Conservation (phyloP, 2,329 filamentous ascomycete genomes). For the Nothophoma quercina region DNA sequence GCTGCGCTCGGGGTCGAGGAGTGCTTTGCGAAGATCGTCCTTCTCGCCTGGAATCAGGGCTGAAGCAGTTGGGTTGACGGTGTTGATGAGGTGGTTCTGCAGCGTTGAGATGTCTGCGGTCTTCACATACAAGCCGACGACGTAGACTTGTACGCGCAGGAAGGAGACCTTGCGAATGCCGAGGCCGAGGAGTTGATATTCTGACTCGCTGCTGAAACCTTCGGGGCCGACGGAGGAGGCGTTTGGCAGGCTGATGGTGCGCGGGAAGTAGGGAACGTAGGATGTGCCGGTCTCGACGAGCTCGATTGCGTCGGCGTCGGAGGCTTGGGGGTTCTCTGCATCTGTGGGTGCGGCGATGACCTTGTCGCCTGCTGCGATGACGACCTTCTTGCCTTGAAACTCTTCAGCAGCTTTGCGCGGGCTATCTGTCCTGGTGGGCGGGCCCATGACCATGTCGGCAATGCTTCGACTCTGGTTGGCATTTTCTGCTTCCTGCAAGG, state of each 20-base stretch:
- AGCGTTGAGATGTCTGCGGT: conserved; percentile 82
- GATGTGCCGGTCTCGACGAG: conserved; percentile 82
- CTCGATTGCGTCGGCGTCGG: conserved; percentile 66
- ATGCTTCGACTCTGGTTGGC: conserved; percentile 27
- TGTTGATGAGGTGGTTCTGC: conserved; percentile 77
- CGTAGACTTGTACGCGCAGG: conserved; percentile 88
- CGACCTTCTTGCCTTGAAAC: conserved; percentile 63
- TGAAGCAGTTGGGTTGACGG: conserved; percentile 78
- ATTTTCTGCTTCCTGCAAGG: conserved; percentile 19
- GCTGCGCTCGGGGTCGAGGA: conserved; percentile 74
- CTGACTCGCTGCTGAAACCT: conserved; percentile 45
- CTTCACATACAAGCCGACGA: conserved; percentile 90
- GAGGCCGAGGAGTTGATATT: conserved; percentile 88
- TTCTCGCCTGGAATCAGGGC: conserved; percentile 85
- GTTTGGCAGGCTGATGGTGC: conserved; percentile 69
- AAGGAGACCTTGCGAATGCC: conserved; percentile 92
- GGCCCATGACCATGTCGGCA: conserved; percentile 34
- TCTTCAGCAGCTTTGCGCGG: conserved; percentile 43
- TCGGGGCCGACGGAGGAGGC: conserved; percentile 44
- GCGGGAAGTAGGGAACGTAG: conserved; percentile 81
- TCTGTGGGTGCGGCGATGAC: conserved; percentile 54
- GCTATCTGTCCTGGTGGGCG: conserved; percentile 40
- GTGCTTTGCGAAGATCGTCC: conserved; percentile 70
- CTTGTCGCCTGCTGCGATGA: conserved; percentile 70
- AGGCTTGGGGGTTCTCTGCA: conserved; percentile 39